Base-by-base conservation (phyloP, 371 early-diverging fungal species). In the Cladochytrium tenue region DNA sequence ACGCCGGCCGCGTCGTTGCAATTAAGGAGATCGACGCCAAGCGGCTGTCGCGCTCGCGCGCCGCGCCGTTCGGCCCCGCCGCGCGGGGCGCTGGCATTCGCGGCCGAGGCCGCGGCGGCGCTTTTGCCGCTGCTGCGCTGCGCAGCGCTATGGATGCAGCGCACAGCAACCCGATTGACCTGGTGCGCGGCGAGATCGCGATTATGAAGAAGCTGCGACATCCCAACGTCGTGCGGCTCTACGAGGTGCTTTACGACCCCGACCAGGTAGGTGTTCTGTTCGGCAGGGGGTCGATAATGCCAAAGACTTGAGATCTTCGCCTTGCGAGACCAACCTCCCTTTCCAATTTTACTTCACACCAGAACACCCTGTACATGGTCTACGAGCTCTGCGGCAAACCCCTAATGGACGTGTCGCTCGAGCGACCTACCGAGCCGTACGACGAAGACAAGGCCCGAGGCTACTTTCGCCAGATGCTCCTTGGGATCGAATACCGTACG, bases 401-500 rank as follows among this genome's bases (percentile, higher is more conserved):
- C 2, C 57, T 93, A 58, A 90, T 92, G 84, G 79, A 88, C 51
- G 81, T 93, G 32, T 75, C 79, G 25, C 51, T 88, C n/a, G 83
- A 84, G 57, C 75, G 78, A 31, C 64, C 76, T 1, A 77, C 80
- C 23, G 71, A 67, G 5, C 85, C 90, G 20, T 89, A 87, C 62
- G 43, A 81, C 0, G 81, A 83, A 25, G 87, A 83, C 2, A 75
- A 66, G 1, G 78, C 83, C 30, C 79, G 85, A 52, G 58, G 76
- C 55, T 91, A 88, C 59, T 96, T 97, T 72, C 81, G 83, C 32
- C 90, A 95, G 71, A 88, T 95, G 76, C 80, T 97, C 35, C 81
- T 96, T 36, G 98, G 95, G 3, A 91, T 98, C 58, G 97, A 98
- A 78, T 98, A 96, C 72, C 82, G 92, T 93, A 81, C 81, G 88